phyloP scores from a whole-genome alignment of 108 stramenopile species.

The Cyclotella sp. region DNA sequence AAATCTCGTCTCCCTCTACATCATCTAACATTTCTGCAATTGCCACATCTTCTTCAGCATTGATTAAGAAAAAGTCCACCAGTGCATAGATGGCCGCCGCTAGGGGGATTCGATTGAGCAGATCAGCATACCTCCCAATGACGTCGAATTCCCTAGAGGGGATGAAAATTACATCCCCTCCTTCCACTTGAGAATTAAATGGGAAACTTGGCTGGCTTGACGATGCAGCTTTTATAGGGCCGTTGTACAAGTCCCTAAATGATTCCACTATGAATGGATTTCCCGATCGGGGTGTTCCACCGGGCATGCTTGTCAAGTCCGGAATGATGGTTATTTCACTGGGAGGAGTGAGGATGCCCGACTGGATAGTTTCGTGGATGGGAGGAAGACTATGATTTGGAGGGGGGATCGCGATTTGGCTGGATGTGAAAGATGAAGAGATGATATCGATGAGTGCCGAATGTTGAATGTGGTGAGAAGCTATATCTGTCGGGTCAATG shows the following conservation, averaged over 20 bases:
- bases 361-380: constrained; percentile 43
- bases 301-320: constrained; percentile 43
- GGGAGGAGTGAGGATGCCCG: constrained; percentile 17
- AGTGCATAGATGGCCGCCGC: constrained; percentile 44
- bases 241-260: constrained; percentile 40
- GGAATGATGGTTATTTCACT: constrained; percentile 41
- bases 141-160: constrained; percentile 42
- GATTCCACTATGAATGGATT: constrained; percentile 45
- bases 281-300: constrained; percentile 39
- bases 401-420: constrained; percentile 11
- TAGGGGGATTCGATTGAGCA: constrained; percentile 43
- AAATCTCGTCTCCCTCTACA: constrained; percentile 27
- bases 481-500: constrained; percentile 25
- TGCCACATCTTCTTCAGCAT: constrained; percentile 50
- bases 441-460: constrained; percentile 21
- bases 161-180: constrained; percentile 11
- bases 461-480: constrained; percentile 9
- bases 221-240: constrained; percentile 19
- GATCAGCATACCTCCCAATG: constrained; percentile 43
- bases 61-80: constrained; percentile 47
- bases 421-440: constrained; percentile 21
- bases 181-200: not conserved
- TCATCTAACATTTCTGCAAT: constrained; percentile 43
- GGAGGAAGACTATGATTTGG: constrained; percentile 38
- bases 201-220: not conserved